phyloP scores from a whole-genome alignment of 2,329 filamentous ascomycete genomes.

The Simplicillium aogashimaense region DNA sequence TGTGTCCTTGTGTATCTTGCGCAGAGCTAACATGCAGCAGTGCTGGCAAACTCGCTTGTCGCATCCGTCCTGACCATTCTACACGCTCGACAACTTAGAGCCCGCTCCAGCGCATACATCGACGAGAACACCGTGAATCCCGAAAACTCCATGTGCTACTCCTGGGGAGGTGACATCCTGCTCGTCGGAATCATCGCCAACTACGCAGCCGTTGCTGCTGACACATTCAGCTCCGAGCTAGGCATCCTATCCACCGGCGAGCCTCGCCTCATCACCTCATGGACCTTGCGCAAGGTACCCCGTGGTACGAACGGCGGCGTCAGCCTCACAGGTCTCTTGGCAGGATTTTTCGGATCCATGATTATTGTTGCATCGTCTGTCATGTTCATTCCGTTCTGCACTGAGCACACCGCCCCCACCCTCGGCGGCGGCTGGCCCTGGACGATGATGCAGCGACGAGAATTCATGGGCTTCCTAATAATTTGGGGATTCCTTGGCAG shows the following conservation, averaged over 20 bases:
- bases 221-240: constrained; percentile 92
- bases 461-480: constrained; percentile 49
- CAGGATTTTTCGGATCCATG: constrained; percentile 65
- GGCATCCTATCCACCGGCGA: constrained; percentile 72
- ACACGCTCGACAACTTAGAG: constrained; percentile 49
- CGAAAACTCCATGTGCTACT: constrained; percentile 40
- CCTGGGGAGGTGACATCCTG: constrained; percentile 52
- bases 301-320: constrained; percentile 92
- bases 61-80: constrained; percentile 56
- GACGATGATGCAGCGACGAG: constrained; percentile 32
- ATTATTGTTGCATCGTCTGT: constrained; percentile 58
- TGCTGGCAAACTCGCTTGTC: constrained; percentile 78
- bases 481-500: constrained; percentile 71
- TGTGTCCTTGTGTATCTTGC: no score
- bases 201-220: constrained; percentile 84
- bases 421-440: constrained; percentile 37
- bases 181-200: constrained; percentile 63
- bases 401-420: constrained; percentile 22
- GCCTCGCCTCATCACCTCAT: constrained; percentile 80
- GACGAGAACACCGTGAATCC: constrained; percentile 19
- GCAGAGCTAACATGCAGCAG: constrained; percentile 20
- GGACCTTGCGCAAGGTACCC: constrained; percentile 66
- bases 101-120: constrained; percentile 30
- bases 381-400: constrained; percentile 61
- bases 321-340: constrained; percentile 60